phyloP scores from a whole-genome alignment of 495 filamentous ascomycete species.

The Astrocystis sublimbata region DNA sequence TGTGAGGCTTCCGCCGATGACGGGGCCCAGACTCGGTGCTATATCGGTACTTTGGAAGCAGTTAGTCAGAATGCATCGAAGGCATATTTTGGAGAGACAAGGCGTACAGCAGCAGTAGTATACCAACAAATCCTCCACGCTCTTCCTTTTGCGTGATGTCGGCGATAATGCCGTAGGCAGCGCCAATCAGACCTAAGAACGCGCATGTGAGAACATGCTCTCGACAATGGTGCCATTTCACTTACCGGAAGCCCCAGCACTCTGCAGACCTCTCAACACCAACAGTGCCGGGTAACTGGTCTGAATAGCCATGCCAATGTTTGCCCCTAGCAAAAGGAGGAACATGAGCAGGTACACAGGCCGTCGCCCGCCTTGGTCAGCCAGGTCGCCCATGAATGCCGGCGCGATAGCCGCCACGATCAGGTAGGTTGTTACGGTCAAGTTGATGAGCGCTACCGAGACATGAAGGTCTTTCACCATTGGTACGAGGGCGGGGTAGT shows the following conservation, averaged over 20 bases:
- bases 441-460: constrained; percentile 48
- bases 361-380: constrained; percentile 50
- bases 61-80: neutral
- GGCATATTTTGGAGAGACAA: neutral
- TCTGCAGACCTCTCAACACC: constrained; percentile 53
- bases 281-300: constrained; percentile 50
- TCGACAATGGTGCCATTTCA: constrained; percentile 11
- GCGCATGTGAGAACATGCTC: neutral
- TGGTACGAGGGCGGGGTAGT: constrained; percentile 58
- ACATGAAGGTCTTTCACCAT: constrained; percentile 49
- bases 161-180: constrained; percentile 50
- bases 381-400: constrained; percentile 49
- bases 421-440: constrained; percentile 53
- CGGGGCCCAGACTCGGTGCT: constrained; percentile 45
- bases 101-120: constrained; percentile 19
- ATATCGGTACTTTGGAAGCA: constrained; percentile 24
- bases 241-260: constrained; percentile 45
- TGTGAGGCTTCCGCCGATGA: constrained; percentile 54
- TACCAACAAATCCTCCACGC: constrained; percentile 48
- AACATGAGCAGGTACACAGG: constrained; percentile 52
- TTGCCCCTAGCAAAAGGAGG: constrained; percentile 48
- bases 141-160: constrained; percentile 51
- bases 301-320: constrained; percentile 53
- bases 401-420: constrained; percentile 53
- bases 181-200: constrained; percentile 19